Evolutionary conservation across 129 eudicot genomes (phyloP).

Genomic region (carrot (Daucus carota)): DNA sequence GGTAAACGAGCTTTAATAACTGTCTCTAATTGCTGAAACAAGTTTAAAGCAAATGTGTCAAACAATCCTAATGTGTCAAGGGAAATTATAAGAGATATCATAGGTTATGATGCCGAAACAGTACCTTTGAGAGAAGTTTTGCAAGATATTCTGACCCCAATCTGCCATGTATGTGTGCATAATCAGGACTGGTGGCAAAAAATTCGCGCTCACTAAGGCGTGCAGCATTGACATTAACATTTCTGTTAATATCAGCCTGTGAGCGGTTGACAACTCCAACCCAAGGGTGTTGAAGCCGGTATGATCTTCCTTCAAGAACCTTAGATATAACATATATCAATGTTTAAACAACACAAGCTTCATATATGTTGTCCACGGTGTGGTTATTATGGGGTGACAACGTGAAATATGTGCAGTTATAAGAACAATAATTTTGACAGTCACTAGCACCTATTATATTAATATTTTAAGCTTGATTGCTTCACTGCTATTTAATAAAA

Average conservation of each 20-base stretch:
- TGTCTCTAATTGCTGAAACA: constrained; percentile 44
- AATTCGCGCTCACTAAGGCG: constrained; percentile 49
- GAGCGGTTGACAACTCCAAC: constrained; percentile 67
- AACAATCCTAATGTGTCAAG: background rate
- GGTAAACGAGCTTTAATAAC: constrained; percentile 55
- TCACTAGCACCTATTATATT: background rate
- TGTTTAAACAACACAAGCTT: background rate
- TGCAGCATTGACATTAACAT: constrained; percentile 47
- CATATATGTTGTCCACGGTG: background rate
- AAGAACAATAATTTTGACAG: background rate
- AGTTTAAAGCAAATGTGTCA: background rate
- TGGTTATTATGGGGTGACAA: background rate
- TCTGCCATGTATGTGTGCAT: constrained; percentile 42
- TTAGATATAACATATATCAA: constrained; percentile 13
- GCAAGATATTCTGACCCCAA: constrained; percentile 75
- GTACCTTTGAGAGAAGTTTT: constrained; percentile 48
- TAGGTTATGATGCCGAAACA: background rate
- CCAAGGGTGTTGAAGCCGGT: constrained; percentile 68
- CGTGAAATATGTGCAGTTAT: background rate
- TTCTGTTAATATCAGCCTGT: constrained; percentile 58
- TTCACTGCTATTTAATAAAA: background rate
- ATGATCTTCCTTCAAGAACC: constrained; percentile 76
- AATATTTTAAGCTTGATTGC: background rate
- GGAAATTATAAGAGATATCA: background rate
- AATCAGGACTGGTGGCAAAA: constrained; percentile 60